Percentiles rank a stretch among this genome's conserved stretches.
phyloP scores from a whole-genome alignment of 306 rosid genomes.

The cucumber (Cucumis sativus) region DNA sequence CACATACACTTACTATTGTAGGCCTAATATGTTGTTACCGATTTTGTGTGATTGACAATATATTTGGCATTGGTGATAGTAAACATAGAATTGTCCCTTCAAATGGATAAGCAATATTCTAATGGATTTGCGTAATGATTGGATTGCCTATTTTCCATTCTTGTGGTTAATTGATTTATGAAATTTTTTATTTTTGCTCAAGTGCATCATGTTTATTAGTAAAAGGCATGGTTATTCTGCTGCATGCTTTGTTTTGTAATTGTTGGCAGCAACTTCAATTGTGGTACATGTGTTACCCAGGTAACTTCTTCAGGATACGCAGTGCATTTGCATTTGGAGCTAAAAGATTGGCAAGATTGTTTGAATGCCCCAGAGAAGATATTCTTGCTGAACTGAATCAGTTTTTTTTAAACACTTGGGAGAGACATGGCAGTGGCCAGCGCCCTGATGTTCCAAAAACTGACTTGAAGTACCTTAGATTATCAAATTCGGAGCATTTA shows the following conservation, averaged over 20 bases:
- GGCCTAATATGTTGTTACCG: neutral
- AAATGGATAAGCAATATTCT: neutral
- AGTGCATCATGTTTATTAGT: neutral
- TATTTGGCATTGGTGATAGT: neutral
- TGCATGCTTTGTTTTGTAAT: neutral
- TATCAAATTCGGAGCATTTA: constrained; percentile 36
- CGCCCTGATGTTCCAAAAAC: constrained; percentile 86
- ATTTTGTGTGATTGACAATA: neutral
- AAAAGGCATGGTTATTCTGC: neutral
- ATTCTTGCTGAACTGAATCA: constrained; percentile 68
- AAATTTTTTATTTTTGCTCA: neutral
- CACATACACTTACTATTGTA: neutral
- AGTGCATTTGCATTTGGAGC: constrained; percentile 98
- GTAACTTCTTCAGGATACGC: constrained; percentile 96
- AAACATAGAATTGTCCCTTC: neutral
- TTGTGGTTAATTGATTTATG: neutral
- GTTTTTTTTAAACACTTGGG: constrained; percentile 94
- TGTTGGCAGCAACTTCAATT: neutral
- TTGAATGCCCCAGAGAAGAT: constrained; percentile 77
- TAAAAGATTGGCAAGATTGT: constrained; percentile 69
- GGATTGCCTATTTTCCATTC: neutral
- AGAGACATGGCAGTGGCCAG: constrained; percentile 92
- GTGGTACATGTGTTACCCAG: constrained; percentile 31
- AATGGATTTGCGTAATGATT: neutral
- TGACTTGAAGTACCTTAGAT: constrained; percentile 37